These are phyloP conservation scores for Rhizopus delemar DNA, from an alignment of 371 early-diverging fungal genomes.

Conservation along the genomic window DNA sequence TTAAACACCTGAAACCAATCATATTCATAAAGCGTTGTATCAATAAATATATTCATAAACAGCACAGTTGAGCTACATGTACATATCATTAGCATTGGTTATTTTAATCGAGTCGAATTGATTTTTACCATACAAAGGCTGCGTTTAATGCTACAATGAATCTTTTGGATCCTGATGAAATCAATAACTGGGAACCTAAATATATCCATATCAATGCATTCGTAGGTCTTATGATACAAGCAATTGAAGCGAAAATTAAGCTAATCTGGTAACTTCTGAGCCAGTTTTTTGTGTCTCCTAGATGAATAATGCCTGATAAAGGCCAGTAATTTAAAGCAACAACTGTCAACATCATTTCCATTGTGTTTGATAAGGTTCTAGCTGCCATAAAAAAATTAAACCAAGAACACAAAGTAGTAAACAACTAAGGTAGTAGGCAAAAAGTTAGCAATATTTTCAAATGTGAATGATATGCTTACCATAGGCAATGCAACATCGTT, in stretches of 20 bases:
- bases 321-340: conserved; percentile 81
- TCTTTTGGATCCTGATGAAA: conserved; percentile 15
- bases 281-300: not conserved
- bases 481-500: conserved; percentile 41
- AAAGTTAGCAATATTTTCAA: not conserved
- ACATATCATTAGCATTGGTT: not conserved
- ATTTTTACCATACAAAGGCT: conserved; percentile 27
- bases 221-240: conserved; percentile 86
- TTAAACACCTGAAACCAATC: conserved; percentile 5
- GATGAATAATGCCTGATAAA: conserved; percentile 21
- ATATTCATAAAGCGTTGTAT: conserved; percentile 47
- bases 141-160: conserved; percentile 33
- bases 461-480: conserved; percentile 20
- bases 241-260: conserved; percentile 68
- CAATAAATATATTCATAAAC: conserved; percentile 54
- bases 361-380: conserved; percentile 74
- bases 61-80: conserved; percentile 42
- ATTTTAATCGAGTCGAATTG: not conserved
- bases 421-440: conserved; percentile 52
- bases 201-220: conserved; percentile 82
- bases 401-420: conserved; percentile 76
- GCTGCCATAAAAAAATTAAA: conserved; percentile 77
- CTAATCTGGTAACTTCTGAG: conserved; percentile 47
- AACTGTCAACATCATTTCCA: conserved; percentile 68
- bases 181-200: conserved; percentile 60